Evolutionary conservation across 352 stramenopile species (phyloP).

Genomic region (Globisporangium perplexum): DNA sequence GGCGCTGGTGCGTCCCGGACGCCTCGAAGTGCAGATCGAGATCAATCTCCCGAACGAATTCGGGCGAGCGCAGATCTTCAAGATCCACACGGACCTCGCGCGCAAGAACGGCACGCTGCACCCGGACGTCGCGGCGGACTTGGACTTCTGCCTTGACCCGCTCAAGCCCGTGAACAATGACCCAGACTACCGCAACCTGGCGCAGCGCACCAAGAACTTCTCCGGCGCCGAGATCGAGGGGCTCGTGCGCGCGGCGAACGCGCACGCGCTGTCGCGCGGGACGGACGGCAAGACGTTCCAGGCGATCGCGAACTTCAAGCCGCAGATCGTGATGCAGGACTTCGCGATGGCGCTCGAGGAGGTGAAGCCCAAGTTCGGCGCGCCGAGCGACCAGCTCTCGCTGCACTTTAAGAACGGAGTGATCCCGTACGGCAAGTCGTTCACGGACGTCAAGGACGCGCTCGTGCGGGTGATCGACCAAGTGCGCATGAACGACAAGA

Average conservation of each 20-base stretch:
- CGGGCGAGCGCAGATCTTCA: slow-evolving; percentile 96
- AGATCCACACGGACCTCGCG: slow-evolving; percentile 95
- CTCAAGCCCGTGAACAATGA: slow-evolving; percentile 57
- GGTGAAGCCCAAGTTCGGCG: slow-evolving; percentile 97
- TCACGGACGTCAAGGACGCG: slow-evolving; percentile 91
- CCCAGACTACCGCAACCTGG: slow-evolving; percentile 87
- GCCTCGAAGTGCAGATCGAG: slow-evolving; percentile 99
- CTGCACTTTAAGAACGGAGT: slow-evolving; percentile 96
- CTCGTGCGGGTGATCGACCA: slow-evolving; percentile 95
- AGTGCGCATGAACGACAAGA: slow-evolving; percentile 91
- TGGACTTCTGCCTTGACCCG: slow-evolving; percentile 69
- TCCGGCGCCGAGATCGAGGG: slow-evolving; percentile 98
- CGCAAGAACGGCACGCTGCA: slow-evolving; percentile 71
- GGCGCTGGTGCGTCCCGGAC: slow-evolving; percentile 96
- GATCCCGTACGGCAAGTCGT: slow-evolving; percentile 93
- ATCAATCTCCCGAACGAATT: slow-evolving; percentile 97
- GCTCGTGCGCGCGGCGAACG: slow-evolving; percentile 93
- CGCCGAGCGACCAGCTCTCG: slow-evolving; percentile 90
- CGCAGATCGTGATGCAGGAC: slow-evolving; percentile 87
- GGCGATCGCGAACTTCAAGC: slow-evolving; percentile 70
- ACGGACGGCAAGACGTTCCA: slow-evolving; percentile 84
- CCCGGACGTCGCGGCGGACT: slow-evolving; percentile 61
- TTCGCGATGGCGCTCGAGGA: slow-evolving; percentile 95
- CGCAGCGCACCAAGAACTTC: slow-evolving; percentile 98
- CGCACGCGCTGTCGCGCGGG: slow-evolving; percentile 75